A percentile compares a stretch with the other conserved stretches of the same genome.
Evolutionary conservation across 352 stramenopile species (phyloP).

Genomic region (Phytophthora crassamura): DNA sequence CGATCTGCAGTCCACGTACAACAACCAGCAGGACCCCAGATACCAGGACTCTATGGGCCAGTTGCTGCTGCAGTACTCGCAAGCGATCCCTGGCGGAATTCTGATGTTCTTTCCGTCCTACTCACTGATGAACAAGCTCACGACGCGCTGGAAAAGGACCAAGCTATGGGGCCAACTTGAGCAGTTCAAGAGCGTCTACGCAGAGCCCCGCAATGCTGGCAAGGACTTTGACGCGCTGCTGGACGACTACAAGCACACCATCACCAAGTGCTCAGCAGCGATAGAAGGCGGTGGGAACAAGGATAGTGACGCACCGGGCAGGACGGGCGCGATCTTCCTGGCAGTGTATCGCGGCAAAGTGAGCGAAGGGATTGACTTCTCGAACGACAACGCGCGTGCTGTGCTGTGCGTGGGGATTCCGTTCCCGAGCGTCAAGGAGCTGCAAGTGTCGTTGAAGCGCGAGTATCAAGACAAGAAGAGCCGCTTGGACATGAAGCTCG

Average conservation of each 20-base stretch:
- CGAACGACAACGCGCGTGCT: constrained; percentile 95
- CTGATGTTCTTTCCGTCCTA: constrained; percentile 92
- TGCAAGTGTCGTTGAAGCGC: constrained; percentile 83
- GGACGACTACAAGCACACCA: constrained; percentile 71
- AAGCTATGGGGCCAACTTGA: constrained; percentile 71
- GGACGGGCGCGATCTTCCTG: constrained; percentile 94
- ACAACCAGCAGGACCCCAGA: constrained; percentile 79
- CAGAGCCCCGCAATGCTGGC: constrained; percentile 71
- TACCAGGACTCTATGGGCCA: constrained; percentile 88
- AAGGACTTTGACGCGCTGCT: constrained; percentile 86
- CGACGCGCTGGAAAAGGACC: constrained; percentile 70
- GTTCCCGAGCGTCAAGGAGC: constrained; percentile 97
- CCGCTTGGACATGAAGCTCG: constrained; percentile 59
- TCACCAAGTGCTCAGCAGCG: constrained; percentile 9
- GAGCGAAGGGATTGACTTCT: constrained; percentile 99
- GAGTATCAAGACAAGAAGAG: constrained; percentile 86
- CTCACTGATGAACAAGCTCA: constrained; percentile 77
- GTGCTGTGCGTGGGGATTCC: constrained; percentile 99
- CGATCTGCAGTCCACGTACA: constrained; percentile 79
- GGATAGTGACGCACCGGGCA: background rate
- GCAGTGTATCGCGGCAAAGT: constrained; percentile 99
- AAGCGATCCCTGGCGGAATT: constrained; percentile 75
- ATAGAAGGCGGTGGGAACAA: background rate
- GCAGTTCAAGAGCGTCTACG: constrained; percentile 66
- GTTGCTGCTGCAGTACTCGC: constrained; percentile 72